Evolutionary conservation across 78 protist genomes (phyloP).

Genomic region (Paulinella micropora): DNA sequence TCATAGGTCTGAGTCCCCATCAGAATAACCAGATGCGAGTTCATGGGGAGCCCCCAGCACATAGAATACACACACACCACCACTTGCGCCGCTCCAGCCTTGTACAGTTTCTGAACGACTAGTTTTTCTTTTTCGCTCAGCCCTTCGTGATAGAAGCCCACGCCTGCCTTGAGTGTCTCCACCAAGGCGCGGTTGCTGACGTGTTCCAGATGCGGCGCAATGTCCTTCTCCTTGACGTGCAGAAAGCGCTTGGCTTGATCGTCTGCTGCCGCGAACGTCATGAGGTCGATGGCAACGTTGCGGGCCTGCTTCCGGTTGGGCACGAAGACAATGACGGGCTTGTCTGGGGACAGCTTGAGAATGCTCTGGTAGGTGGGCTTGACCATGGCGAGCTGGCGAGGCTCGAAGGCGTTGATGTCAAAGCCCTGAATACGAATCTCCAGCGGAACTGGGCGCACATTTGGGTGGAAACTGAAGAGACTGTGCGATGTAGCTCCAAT

Average conservation of each 20-base stretch:
- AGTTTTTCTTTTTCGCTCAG: slow-evolving; percentile 31
- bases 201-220: not conserved
- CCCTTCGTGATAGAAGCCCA: slow-evolving; percentile 67
- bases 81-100: slow-evolving; percentile 44
- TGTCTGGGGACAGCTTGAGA: slow-evolving; percentile 14
- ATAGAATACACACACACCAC: slow-evolving; percentile 23
- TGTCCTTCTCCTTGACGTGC: not conserved
- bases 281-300: slow-evolving; percentile 38
- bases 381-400: slow-evolving; percentile 70
- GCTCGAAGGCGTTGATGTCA: slow-evolving; percentile 44
- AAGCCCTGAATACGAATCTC: slow-evolving; percentile 68
- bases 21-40: slow-evolving; percentile 38
- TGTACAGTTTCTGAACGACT: slow-evolving; percentile 28
- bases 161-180: slow-evolving; percentile 37
- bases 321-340: slow-evolving; percentile 65
- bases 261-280: slow-evolving; percentile 47
- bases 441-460: slow-evolving; percentile 84
- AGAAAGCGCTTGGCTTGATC: slow-evolving; percentile 37
- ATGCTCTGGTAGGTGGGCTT: slow-evolving; percentile 65
- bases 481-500: slow-evolving; percentile 45
- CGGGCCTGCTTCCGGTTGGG: slow-evolving; percentile 57
- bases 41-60: slow-evolving; percentile 38
- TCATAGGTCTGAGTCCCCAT: slow-evolving; percentile 61
- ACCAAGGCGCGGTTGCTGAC: not conserved
- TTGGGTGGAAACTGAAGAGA: slow-evolving; percentile 80